Conservation (phyloP, 2,329 filamentous ascomycete genomes). For the Colletotrichum tofieldiae region DNA sequence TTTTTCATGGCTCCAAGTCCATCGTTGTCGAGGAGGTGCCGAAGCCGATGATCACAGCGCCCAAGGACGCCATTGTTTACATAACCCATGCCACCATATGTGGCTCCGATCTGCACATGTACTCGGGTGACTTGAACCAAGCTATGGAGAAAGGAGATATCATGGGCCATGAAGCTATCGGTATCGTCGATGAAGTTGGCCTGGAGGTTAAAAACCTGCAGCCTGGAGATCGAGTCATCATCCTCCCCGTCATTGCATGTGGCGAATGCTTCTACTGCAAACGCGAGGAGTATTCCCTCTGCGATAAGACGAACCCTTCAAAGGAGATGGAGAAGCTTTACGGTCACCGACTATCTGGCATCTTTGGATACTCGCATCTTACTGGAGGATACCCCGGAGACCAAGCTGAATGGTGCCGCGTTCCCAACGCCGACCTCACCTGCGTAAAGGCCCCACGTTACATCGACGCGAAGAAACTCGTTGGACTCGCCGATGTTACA, state of each 20-base stretch:
- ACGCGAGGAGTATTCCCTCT: slow-evolving; percentile 51
- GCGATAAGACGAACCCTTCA: slow-evolving; percentile 40
- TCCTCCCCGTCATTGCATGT: slow-evolving; percentile 46
- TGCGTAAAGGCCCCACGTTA: slow-evolving; percentile 49
- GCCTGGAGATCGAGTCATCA: slow-evolving; percentile 60
- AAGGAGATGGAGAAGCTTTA: slow-evolving; percentile 10
- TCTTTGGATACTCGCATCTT: slow-evolving; percentile 52
- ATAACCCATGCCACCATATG: slow-evolving; percentile 53
- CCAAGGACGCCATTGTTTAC: slow-evolving; percentile 53
- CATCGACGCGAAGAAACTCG: slow-evolving; percentile 49
- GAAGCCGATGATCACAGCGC: slow-evolving; percentile 40
- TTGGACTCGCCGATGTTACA: slow-evolving; percentile 51
- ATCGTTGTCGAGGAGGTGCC: slow-evolving; percentile 42
- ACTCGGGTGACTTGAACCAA: slow-evolving; percentile 46
- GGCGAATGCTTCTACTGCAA: slow-evolving; percentile 51
- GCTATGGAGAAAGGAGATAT: slow-evolving; percentile 26
- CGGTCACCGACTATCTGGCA: slow-evolving; percentile 42
- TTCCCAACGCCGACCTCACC: slow-evolving; percentile 52
- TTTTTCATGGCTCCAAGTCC: slow-evolving; percentile 3
- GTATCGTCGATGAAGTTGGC: slow-evolving; percentile 58
- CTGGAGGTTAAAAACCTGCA: slow-evolving; percentile 53
- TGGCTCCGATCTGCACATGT: slow-evolving; percentile 53
- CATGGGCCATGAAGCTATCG: slow-evolving; percentile 62
- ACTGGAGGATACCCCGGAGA: slow-evolving; percentile 53
- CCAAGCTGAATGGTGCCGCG: slow-evolving; percentile 55